Base-by-base conservation (phyloP, 495 filamentous ascomycete species). In the Hapsidospora chrysogenum region DNA sequence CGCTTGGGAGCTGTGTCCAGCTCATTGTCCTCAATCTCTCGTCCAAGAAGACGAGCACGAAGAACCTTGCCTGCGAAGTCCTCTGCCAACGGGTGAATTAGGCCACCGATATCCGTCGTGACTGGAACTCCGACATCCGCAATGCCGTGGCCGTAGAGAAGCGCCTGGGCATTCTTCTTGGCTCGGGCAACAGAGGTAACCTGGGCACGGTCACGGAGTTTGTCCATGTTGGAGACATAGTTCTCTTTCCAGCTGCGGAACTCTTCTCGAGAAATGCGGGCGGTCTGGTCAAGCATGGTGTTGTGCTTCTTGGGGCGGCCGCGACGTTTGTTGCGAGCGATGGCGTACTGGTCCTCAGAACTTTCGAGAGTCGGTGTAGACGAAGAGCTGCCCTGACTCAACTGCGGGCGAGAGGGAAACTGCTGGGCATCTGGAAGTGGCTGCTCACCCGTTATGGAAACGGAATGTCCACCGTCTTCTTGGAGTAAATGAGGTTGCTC, bases 221-320 rank as follows among this genome's bases (percentile, higher is more conserved):
- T n/a, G n/a, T n/a, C n/a, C 61, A 70, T 75, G 30, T 70, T 70
- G 1, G 45, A 35, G 22, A 70, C 31, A 36, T 85, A 85, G 19
- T 74, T 51, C 0, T 60, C 45, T 36, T 68, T 66, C 72, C 74
- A 77, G n/a, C 56, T 41, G 8, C 59, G 66, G 11, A 83, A 47
- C 9, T 69, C 64, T 8, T 48, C 46, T 38, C 70, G 72, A 31
- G 64, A 61, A 16, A 84, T 44, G 17, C 68, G 52, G 2, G 56
- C 63, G 14, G 48, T 47, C 8, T 47, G 41, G 39, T 72, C 33
- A n/a, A 23, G 2, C 20, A 36, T 8, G 14, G 33, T 16, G 13
- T 15, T 0, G 4, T 10, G 13, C 2, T 28, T 18, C 23, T 26
- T 26, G 6, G 23, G 11, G 6, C 11, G 6, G 6, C 11, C 11